A percentile compares a stretch with the other conserved stretches of the same genome.
These are phyloP conservation scores for Paracoccidioides brasiliensis DNA, from an alignment of 2,329 filamentous ascomycete genomes.

Conservation along the genomic window DNA sequence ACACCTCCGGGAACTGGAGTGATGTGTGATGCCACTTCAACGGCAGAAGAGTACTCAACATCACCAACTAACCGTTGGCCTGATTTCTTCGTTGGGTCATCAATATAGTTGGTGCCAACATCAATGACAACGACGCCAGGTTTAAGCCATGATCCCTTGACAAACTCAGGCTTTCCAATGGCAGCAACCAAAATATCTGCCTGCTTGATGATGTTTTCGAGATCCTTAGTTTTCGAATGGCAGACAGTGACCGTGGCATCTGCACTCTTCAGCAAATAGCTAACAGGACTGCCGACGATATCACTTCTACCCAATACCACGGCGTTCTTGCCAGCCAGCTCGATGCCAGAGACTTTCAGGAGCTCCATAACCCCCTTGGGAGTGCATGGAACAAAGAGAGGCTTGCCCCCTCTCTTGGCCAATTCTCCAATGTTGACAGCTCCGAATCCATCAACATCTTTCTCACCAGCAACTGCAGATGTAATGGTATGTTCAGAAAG, in stretches of 20 bases:
- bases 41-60: conserved; percentile 78
- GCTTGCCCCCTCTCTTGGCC: conserved; percentile 82
- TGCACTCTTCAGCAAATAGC: conserved; percentile 86
- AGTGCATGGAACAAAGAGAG: conserved; percentile 86
- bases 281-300: conserved; percentile 94
- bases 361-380: conserved; percentile 95
- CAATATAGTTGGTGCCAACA: conserved; percentile 91
- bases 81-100: conserved; percentile 79
- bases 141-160: conserved; percentile 94
- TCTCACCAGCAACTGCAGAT: conserved; percentile 79
- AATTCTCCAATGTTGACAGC: conserved; percentile 90
- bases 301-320: conserved; percentile 92
- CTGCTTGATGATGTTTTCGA: conserved; percentile 61
- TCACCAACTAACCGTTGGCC: conserved; percentile 87
- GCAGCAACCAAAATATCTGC: conserved; percentile 88
- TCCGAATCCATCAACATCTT: conserved; percentile 97
- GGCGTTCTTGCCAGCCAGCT: conserved; percentile 78
- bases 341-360: conserved; percentile 68
- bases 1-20: conserved; percentile 95
- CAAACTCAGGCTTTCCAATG: conserved; percentile 74
- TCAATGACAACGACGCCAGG: conserved; percentile 91
- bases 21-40: conserved; percentile 77
- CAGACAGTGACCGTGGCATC: conserved; percentile 95
- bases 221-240: conserved; percentile 70
- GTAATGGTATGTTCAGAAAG: conserved; percentile 85